Evolutionary conservation across 2,329 filamentous ascomycete species (phyloP).

Genomic region (Ampelomyces quisqualis): DNA sequence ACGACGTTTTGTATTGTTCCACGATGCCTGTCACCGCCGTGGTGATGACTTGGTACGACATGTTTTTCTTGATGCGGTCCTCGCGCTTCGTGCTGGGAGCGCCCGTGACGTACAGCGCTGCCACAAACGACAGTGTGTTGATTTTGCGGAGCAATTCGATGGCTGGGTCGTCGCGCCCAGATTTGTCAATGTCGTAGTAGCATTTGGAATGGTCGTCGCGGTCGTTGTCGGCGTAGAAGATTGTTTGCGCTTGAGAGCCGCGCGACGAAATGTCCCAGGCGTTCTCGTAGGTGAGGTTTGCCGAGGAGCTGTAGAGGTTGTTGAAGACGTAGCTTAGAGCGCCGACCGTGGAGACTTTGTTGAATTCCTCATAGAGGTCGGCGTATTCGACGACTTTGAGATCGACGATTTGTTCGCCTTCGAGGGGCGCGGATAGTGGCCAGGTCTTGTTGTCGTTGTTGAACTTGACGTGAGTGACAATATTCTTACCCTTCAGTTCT

Average conservation of each 20-base stretch:
- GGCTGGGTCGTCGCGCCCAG: conserved; percentile 20
- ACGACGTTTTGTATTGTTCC: conserved; percentile 32
- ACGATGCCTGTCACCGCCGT: conserved; percentile 23
- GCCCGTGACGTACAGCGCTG: conserved; percentile 18
- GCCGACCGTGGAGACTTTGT: conserved; percentile 20
- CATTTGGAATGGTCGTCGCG: conserved; percentile 10
- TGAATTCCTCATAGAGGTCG: conserved; percentile 16
- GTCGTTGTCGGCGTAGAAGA: conserved; percentile 20
- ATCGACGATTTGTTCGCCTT: conserved; percentile 14
- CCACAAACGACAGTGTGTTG: conserved; percentile 23
- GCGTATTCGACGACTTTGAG: conserved; percentile 16
- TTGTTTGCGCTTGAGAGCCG: conserved; percentile 18
- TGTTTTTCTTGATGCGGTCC: conserved; percentile 2
- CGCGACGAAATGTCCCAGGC: conserved; percentile 20
- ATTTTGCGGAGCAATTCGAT: conserved; percentile 25
- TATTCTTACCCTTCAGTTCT: conserved; percentile 20
- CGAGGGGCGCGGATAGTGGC: conserved; percentile 8
- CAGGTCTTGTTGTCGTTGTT: conserved; percentile 12
- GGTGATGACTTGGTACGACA: conserved; percentile 13
- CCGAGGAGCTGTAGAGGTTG: conserved; percentile 22
- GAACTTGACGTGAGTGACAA: conserved; percentile 28
- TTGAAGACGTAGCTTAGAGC: conserved; percentile 22
- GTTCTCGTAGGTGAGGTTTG: conserved; percentile 13
- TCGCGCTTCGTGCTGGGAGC: conserved; percentile 8
- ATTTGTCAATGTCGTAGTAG: conserved; percentile 19